Evolutionary conservation across 805 yeast species (phyloP).

Genomic region (Metschnikowia shivogae): DNA sequence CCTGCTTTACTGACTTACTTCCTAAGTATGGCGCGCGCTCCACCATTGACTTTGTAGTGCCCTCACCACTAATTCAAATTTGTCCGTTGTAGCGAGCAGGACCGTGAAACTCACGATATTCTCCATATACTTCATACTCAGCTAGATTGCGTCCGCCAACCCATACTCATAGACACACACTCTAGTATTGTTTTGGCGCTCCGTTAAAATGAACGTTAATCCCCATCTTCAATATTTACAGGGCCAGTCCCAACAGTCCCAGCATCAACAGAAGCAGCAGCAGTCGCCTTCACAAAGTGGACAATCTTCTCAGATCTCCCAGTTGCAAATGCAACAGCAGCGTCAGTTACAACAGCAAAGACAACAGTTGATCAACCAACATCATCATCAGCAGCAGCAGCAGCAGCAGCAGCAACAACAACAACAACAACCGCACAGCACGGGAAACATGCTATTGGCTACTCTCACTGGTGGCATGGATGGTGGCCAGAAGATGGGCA

Average conservation of each 20-base stretch:
- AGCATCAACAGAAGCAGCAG: constrained; percentile 26
- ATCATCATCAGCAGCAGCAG: constrained; percentile 22
- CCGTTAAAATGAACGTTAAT: constrained; percentile 32
- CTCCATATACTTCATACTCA: background rate
- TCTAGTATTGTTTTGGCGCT: background rate
- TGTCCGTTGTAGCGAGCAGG: constrained; percentile 1
- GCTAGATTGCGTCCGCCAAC: background rate
- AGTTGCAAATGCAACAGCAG: constrained; percentile 29
- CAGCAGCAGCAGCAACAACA: constrained; percentile 22
- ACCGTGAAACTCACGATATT: background rate
- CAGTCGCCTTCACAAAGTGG: constrained; percentile 21
- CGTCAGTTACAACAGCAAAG: constrained; percentile 27
- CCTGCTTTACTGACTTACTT: too few species aligned
- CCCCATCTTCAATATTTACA: constrained; percentile 43
- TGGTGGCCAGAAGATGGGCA: constrained; percentile 7
- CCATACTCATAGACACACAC: background rate
- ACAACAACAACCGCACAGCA: constrained; percentile 8
- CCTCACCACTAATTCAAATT: constrained; percentile 7
- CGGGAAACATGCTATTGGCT: constrained; percentile 35
- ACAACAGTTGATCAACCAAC: constrained; percentile 32
- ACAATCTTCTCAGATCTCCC: constrained; percentile 36
- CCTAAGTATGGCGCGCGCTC: background rate
- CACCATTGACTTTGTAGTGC: constrained; percentile 4
- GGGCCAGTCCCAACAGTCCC: constrained; percentile 6
- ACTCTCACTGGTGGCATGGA: constrained; percentile 29